Conservation (phyloP, 2,329 filamentous ascomycete genomes). For the Ophidiomyces ophidiicola region DNA sequence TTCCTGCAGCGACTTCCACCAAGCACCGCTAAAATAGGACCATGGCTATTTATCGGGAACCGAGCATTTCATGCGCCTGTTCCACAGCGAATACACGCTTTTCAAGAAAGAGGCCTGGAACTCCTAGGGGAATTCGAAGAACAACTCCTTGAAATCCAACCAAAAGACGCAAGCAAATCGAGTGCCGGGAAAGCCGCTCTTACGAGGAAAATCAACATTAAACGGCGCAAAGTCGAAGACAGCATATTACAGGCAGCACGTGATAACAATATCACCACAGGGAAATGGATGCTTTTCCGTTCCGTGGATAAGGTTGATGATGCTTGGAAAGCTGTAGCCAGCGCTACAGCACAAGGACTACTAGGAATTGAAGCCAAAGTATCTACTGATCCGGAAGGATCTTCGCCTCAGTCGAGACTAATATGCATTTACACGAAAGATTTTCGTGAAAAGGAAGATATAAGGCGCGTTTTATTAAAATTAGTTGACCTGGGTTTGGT, state of each 20-base stretch:
- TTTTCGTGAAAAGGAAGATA: slow-evolving; percentile 56
- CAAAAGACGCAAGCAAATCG: slow-evolving; percentile 38
- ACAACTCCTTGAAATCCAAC: slow-evolving; percentile 39
- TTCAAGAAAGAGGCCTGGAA: slow-evolving; percentile 43
- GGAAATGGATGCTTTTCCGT: slow-evolving; percentile 43
- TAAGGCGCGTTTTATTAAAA: slow-evolving; percentile 53
- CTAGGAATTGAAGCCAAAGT: slow-evolving; percentile 66
- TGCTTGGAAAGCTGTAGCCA: slow-evolving; percentile 50
- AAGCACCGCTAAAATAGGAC: slow-evolving; percentile 44
- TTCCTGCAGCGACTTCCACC: slow-evolving; percentile 61
- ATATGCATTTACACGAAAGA: slow-evolving; percentile 70
- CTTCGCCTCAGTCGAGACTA: slow-evolving; percentile 30
- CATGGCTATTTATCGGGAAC: slow-evolving; percentile 65
- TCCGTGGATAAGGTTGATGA: slow-evolving; percentile 18
- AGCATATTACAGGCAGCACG: slow-evolving; percentile 52
- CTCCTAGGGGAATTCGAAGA: slow-evolving; percentile 42
- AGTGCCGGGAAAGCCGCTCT: slow-evolving; percentile 25
- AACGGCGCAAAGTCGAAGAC: slow-evolving; percentile 35
- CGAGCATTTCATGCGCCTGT: slow-evolving; percentile 39
- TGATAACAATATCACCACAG: slow-evolving; percentile 45
- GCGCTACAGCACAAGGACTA: slow-evolving; percentile 54
- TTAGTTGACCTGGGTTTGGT: slow-evolving; percentile 53
- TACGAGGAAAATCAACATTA: slow-evolving; percentile 29
- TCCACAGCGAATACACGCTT: slow-evolving; percentile 21
- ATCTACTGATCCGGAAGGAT: slow-evolving; percentile 39